Conservation (phyloP, 257 asterid genomes). For the Paraleonurus japonicus region DNA sequence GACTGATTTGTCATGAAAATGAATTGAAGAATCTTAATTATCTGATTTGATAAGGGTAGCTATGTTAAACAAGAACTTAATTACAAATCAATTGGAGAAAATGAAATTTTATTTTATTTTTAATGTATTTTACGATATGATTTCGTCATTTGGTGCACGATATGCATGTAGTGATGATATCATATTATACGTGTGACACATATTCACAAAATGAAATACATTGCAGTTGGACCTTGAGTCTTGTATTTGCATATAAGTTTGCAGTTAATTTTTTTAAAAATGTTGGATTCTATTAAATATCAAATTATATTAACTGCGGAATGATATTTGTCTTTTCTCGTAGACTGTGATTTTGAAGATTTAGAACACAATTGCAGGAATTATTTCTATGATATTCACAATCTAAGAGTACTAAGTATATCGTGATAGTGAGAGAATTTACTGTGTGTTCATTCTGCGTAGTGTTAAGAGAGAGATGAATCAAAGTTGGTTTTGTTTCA, state of each 20-base stretch:
- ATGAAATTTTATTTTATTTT: neutral
- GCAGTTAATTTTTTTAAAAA: too few species aligned
- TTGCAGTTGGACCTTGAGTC: neutral
- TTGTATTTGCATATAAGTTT: neutral
- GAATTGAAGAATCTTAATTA: constrained; percentile 21
- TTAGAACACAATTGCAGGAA: too few species aligned
- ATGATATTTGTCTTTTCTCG: too few species aligned
- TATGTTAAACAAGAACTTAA: constrained; percentile 9
- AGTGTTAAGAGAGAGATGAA: too few species aligned
- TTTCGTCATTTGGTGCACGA: neutral
- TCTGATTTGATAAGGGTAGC: constrained; percentile 27
- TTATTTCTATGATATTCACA: too few species aligned
- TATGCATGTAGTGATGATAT: neutral
- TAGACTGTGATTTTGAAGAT: too few species aligned
- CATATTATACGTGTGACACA: neutral
- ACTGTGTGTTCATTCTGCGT: too few species aligned
- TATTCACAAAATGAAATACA: neutral
- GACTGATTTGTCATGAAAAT: constrained; percentile 26
- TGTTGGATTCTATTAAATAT: too few species aligned
- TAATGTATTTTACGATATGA: neutral
- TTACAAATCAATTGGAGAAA: neutral
- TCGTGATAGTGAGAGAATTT: too few species aligned
- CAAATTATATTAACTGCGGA: too few species aligned
- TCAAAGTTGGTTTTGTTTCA: too few species aligned
- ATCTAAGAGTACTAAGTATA: too few species aligned